Base-by-base conservation (phyloP, 805 yeast genomes). In the Cyberlindnera xylosilytica region DNA sequence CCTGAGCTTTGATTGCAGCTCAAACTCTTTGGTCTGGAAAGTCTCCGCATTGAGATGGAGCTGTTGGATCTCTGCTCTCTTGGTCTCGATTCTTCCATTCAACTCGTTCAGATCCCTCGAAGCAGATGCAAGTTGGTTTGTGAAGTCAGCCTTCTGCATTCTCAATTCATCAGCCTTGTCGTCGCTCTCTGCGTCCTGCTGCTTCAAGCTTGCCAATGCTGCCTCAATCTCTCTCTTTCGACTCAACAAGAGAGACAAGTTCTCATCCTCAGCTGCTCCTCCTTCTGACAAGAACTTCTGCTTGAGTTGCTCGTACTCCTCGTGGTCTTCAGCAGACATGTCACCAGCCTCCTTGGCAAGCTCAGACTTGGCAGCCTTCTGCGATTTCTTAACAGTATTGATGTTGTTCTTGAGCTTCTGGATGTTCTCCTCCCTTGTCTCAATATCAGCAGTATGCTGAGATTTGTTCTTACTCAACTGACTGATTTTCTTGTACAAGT, bases 1-100 rank as follows among this genome's bases (percentile, higher is more conserved):
- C 49, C 80, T 74, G 44, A 90, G 66, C 46, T 78, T 76, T 7
- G 80, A 67, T 48, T 81, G 83, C n/a, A 86, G 56, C 44, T 79
- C 81, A 28, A 70, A 67, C 53, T 83, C 91, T 48, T 76, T 70
- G 26, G 63, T 58, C 63, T 57, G 47, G 20, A 63, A 58, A 13
- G 64, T 62, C 60, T 72, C 62, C 58, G 66, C 52, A 45, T 63
- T 45, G 47, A 68, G 45, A 63, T 79, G 57, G 49, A 62, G 29
- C 5, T 55, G 52, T 43, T 73, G 72, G 19, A 76, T 56, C 18
- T 68, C 68, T 2, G 58, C 49, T 23, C 72, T 65, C 47, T 75
- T 68, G 17, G 62, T 61, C n/a, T 54, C 58, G 7, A 74, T 61
- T 15, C 57, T 60, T 3, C 66, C 58, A 24, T 68, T 67, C 34